Evolutionary conservation across 1,139 yeast species (phyloP).

Genomic region (Candida neerlandica): DNA sequence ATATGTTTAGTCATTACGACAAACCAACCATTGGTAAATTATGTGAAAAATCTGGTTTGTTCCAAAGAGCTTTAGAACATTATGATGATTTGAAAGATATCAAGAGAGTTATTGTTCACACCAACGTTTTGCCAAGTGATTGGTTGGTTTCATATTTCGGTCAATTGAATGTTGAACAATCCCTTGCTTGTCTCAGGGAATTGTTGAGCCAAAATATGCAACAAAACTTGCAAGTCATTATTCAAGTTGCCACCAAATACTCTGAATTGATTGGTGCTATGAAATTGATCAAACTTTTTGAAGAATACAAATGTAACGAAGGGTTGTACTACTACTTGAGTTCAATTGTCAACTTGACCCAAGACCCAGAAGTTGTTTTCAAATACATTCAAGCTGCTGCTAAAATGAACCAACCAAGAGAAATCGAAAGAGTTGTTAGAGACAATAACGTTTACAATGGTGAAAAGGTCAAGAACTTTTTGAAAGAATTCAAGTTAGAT

Average conservation of each 20-base stretch:
- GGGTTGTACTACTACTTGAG: constrained; percentile 94
- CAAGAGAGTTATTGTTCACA: constrained; percentile 90
- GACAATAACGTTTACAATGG: constrained; percentile 95
- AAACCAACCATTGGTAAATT: constrained; percentile 89
- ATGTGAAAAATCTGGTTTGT: constrained; percentile 92
- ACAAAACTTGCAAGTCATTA: constrained; percentile 88
- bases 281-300: constrained; percentile 84
- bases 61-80: constrained; percentile 93
- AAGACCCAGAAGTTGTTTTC: constrained; percentile 93
- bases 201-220: constrained; percentile 80
- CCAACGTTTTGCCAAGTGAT: constrained; percentile 83
- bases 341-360: constrained; percentile 89
- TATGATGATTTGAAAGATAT: constrained; percentile 94
- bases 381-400: constrained; percentile 96
- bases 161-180: constrained; percentile 91
- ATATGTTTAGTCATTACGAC: constrained; percentile 94
- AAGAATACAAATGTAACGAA: constrained; percentile 88
- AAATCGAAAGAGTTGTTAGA: constrained; percentile 93
- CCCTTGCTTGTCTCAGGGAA: constrained; percentile 84
- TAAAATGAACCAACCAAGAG: constrained; percentile 84
- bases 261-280: constrained; percentile 91
- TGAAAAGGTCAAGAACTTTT: constrained; percentile 94
- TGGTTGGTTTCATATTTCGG: constrained; percentile 95
- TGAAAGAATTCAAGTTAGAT: constrained; percentile 90
- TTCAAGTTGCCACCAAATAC: constrained; percentile 95